Conservation (phyloP, 148 eudicot genomes). For the Salicornia ramosissima region DNA sequence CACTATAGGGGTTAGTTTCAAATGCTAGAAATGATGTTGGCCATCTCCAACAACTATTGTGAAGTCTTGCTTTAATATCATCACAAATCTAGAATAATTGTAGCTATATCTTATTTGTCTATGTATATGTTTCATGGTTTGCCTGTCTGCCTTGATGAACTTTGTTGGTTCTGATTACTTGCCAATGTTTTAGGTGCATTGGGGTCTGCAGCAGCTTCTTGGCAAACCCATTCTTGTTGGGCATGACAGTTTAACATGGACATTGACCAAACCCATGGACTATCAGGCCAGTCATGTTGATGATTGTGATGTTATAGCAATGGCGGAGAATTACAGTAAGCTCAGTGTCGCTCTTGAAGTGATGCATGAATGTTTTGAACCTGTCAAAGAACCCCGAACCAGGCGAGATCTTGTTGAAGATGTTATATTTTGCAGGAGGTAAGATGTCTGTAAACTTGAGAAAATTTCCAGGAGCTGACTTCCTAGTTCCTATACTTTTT, state of each 20-base stretch:
- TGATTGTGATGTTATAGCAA: slow-evolving; percentile 28
- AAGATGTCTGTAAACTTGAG: slow-evolving; percentile 16
- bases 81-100: neutral
- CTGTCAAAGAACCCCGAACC: slow-evolving; percentile 69
- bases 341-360: slow-evolving; percentile 73
- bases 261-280: slow-evolving; percentile 49
- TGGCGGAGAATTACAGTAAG: slow-evolving; percentile 51
- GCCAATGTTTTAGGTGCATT: slow-evolving; percentile 47
- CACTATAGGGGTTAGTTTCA: neutral
- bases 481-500: no score
- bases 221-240: slow-evolving; percentile 63
- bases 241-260: slow-evolving; percentile 58
- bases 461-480: neutral
- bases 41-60: neutral
- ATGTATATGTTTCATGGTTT: neutral
- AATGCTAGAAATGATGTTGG: neutral
- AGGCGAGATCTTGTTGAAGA: slow-evolving; percentile 76
- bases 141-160: slow-evolving; percentile 1
- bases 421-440: slow-evolving; percentile 73
- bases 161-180: slow-evolving; percentile 11
- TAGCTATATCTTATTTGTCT: neutral
- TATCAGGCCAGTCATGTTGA: slow-evolving; percentile 26
- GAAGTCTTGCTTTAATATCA: neutral
- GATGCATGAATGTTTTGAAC: slow-evolving; percentile 94
- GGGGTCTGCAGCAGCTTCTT: slow-evolving; percentile 58